These are phyloP conservation scores for Sonneratia alba DNA, from an alignment of 345 rosid species.

Conservation along the genomic window DNA sequence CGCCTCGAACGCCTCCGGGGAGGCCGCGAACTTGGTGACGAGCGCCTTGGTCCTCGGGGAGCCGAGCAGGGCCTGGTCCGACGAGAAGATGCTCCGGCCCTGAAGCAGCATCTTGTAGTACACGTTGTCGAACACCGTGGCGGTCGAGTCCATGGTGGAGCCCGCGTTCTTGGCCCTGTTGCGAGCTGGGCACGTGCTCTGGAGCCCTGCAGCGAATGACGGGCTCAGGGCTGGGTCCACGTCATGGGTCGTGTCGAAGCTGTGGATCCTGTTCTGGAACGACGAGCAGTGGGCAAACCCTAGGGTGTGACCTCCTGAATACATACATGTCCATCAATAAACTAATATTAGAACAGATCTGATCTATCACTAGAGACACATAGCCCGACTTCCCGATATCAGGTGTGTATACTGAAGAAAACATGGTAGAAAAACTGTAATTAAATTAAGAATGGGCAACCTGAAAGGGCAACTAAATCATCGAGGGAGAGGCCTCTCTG, in stretches of 20 bases:
- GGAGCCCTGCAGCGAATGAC: constrained; percentile 46
- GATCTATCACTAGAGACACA: too few relatives aligned
- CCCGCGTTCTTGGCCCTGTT: constrained; percentile 66
- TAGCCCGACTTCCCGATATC: too few relatives aligned
- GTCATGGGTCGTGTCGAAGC: constrained; percentile 42
- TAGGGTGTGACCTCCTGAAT: constrained; percentile 79
- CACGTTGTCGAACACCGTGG: constrained; percentile 40
- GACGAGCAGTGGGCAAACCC: constrained; percentile 91
- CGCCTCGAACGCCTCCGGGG: constrained; percentile 31
- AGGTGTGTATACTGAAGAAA: too few relatives aligned
- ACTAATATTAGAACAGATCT: too few relatives aligned
- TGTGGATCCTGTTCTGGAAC: constrained; percentile 73
- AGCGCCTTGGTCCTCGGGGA: constrained; percentile 32
- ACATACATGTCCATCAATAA: too few relatives aligned
- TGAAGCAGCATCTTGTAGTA: constrained; percentile 63
- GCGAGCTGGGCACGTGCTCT: constrained; percentile 39
- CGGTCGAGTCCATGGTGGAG: constrained; percentile 37
- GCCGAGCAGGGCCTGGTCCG: constrained; percentile 70
- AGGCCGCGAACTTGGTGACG: constrained; percentile 45
- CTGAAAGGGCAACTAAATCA: constrained; percentile 78
- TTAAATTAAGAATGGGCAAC: constrained; percentile 14
- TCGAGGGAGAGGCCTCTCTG: constrained; percentile 62
- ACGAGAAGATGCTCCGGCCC: constrained; percentile 66
- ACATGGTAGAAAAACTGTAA: too few relatives aligned
- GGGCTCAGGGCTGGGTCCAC: constrained; percentile 61